Conservation (phyloP, 2,329 filamentous ascomycete genomes). For the Mycocentrospora acerina region DNA sequence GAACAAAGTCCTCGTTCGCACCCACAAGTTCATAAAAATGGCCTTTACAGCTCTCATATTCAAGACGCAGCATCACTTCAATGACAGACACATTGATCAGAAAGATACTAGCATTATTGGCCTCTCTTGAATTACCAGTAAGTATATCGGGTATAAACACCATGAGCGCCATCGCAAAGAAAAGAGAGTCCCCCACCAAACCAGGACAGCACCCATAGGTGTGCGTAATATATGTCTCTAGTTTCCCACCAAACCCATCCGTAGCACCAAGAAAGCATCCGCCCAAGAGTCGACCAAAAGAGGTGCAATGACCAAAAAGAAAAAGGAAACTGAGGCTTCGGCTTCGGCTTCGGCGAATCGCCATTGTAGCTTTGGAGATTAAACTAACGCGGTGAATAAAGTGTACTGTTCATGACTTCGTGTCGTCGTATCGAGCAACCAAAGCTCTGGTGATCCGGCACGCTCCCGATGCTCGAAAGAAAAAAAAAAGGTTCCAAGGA, state of each 20-base stretch:
- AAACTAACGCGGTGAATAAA: slow-evolving; percentile 21
- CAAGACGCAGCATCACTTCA: not conserved
- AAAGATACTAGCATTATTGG: slow-evolving; percentile 28
- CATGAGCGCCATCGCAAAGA: too few relatives aligned
- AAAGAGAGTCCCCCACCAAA: too few relatives aligned
- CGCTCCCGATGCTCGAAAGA: slow-evolving; percentile 37
- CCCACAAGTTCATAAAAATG: too few relatives aligned
- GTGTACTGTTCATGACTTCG: slow-evolving; percentile 35
- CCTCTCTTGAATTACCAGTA: slow-evolving; percentile 17
- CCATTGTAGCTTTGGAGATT: slow-evolving; percentile 17
- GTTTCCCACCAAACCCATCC: slow-evolving; percentile 16
- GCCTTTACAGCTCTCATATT: too few relatives aligned
- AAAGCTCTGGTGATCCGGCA: slow-evolving; percentile 15
- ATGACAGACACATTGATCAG: not conserved
- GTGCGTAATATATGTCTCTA: slow-evolving; percentile 10
- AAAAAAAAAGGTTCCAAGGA: slow-evolving; percentile 22
- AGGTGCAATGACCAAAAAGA: slow-evolving; percentile 5
- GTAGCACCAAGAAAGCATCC: too few relatives aligned
- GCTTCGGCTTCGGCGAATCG: slow-evolving; percentile 7
- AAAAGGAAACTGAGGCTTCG: slow-evolving; percentile 10
- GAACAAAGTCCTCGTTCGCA: too few relatives aligned
- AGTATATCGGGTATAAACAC: too few relatives aligned
- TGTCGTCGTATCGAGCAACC: slow-evolving; percentile 28
- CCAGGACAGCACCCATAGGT: too few relatives aligned
- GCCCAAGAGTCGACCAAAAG: slow-evolving; percentile 8